Percentiles rank a stretch among this genome's conserved stretches.
Conservation (phyloP, 345 rosid species). For the Linum trigynum region DNA sequence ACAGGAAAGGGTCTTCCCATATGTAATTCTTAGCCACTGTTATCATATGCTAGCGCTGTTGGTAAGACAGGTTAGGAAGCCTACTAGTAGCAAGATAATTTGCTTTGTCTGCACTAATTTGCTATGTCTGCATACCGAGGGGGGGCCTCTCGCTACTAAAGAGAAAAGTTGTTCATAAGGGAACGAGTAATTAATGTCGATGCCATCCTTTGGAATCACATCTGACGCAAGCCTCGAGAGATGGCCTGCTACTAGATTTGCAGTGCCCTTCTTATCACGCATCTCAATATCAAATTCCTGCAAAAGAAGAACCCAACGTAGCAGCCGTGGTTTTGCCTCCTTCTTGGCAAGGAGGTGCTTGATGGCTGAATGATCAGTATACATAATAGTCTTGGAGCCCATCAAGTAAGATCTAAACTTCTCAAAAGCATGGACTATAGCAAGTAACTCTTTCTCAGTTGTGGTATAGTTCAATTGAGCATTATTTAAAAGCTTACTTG, state of each 20-base stretch:
- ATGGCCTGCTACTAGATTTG: slow-evolving; percentile 3
- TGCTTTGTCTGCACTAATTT: not conserved
- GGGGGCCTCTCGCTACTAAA: not conserved
- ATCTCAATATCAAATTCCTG: not conserved
- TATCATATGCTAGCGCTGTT: not conserved
- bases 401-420: not conserved
- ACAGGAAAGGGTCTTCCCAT: slow-evolving; percentile 2
- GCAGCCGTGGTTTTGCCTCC: not conserved
- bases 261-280: slow-evolving; percentile 3
- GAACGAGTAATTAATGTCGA: not conserved
- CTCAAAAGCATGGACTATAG: not conserved
- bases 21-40: not conserved
- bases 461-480: not conserved
- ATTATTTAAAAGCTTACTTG: not conserved
- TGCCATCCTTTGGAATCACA: no score
- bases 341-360: not conserved
- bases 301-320: not conserved
- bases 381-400: not conserved
- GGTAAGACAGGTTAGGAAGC: not conserved
- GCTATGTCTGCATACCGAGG: slow-evolving; percentile 5
- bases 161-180: slow-evolving; percentile 2
- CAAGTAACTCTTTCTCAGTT: not conserved
- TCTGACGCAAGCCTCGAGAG: not conserved
- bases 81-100: not conserved
- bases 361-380: not conserved